These are phyloP conservation scores for Nematocida displodere DNA, from an alignment of 371 early-diverging fungal genomes.

Conservation along the genomic window DNA sequence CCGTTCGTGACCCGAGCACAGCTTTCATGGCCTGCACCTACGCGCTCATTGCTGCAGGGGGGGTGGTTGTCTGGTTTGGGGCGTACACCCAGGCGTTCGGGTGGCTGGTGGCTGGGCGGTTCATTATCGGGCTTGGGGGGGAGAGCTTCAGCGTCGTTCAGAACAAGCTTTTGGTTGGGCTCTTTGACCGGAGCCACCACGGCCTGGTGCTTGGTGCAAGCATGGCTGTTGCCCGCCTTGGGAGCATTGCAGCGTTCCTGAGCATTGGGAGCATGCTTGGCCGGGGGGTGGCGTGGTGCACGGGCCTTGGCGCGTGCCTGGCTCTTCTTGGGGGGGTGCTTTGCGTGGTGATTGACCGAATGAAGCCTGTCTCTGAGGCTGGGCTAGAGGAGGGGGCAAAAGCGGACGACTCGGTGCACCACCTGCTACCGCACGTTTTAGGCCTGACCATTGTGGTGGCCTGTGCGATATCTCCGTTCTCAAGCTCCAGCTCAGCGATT, in stretches of 20 bases:
- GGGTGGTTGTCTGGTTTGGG: constrained; percentile 68
- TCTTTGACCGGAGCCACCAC: constrained; percentile 67
- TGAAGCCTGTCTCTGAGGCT: background rate
- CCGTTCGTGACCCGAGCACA: constrained; percentile 64
- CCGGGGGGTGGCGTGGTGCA: constrained; percentile 10
- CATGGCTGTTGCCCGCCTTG: constrained; percentile 68
- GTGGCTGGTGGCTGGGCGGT: constrained; percentile 68
- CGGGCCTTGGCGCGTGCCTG: constrained; percentile 29
- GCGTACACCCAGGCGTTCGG: constrained; percentile 64
- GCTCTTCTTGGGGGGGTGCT: constrained; percentile 29
- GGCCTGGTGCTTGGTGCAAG: constrained; percentile 69
- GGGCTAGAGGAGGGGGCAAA: background rate
- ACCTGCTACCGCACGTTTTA: constrained; percentile 51
- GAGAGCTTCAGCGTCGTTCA: constrained; percentile 70
- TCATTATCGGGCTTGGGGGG: constrained; percentile 71
- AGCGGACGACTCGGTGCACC: constrained; percentile 12
- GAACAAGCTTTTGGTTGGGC: constrained; percentile 67
- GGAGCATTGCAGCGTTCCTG: constrained; percentile 69
- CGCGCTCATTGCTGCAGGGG: constrained; percentile 68
- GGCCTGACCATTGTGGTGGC: constrained; percentile 54
- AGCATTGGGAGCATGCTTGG: constrained; percentile 64
- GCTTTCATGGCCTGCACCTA: constrained; percentile 66
- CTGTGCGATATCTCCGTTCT: constrained; percentile 60
- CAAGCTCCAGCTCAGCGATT: constrained; percentile 58
- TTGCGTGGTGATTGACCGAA: background rate